Percentiles rank a stretch among this genome's conserved stretches.
Evolutionary conservation across 768 basidiomycete species (phyloP).

Genomic region (Calocybe indica): DNA sequence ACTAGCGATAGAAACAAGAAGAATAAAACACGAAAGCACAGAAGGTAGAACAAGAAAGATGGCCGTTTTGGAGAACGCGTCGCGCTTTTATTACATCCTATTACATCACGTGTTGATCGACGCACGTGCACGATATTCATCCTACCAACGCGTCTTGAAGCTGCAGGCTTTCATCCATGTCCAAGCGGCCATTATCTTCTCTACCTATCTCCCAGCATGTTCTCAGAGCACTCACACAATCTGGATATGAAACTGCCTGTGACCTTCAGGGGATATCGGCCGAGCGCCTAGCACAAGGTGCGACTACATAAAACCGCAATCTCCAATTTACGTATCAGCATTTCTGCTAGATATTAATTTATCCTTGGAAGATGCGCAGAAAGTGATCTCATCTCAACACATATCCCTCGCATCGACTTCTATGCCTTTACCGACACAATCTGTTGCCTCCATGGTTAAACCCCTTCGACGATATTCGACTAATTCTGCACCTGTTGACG

Average conservation of each 20-base stretch:
- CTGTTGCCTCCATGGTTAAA: conserved; percentile 40
- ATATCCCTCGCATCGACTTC: conserved; percentile 28
- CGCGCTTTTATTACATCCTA: too few relatives aligned
- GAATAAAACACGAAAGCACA: too few relatives aligned
- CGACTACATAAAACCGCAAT: background rate
- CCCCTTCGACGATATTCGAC: conserved; percentile 29
- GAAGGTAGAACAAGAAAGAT: too few relatives aligned
- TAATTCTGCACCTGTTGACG: conserved; percentile 45
- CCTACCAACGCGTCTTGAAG: too few relatives aligned
- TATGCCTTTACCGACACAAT: conserved; percentile 40
- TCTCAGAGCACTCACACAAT: conserved; percentile 38
- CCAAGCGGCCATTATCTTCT: conserved; percentile 40
- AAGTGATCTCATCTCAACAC: conserved; percentile 26
- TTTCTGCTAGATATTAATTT: conserved; percentile 42
- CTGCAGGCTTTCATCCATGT: conserved; percentile 22
- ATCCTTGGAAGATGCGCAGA: conserved; percentile 36
- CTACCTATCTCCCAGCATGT: conserved; percentile 39
- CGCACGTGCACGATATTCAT: too few relatives aligned
- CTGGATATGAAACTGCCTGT: conserved; percentile 53
- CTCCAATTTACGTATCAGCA: too few relatives aligned
- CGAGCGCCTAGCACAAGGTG: conserved; percentile 48
- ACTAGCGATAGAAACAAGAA: too few relatives aligned
- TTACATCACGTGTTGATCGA: too few relatives aligned
- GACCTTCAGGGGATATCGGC: conserved; percentile 41
- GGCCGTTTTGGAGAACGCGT: too few relatives aligned